A percentile compares a stretch with the other conserved stretches of the same genome.
These are phyloP conservation scores for Mucor mucedo DNA, from an alignment of 371 early-diverging fungal species.

Conservation along the genomic window DNA sequence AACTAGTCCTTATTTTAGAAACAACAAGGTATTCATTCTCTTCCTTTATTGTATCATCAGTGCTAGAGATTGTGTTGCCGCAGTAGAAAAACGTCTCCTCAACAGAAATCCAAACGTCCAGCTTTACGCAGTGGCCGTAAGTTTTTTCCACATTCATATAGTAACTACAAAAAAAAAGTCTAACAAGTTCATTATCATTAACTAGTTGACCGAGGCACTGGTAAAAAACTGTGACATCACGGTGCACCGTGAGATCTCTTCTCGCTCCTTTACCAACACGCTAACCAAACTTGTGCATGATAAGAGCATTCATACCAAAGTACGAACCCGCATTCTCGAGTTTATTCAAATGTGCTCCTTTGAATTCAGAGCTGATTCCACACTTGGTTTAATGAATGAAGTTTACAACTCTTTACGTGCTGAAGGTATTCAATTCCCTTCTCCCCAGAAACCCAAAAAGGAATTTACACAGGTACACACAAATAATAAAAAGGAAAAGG, in stretches of 20 bases:
- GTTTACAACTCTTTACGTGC: slow-evolving; percentile 72
- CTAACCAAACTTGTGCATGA: slow-evolving; percentile 79
- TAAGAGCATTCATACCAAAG: slow-evolving; percentile 76
- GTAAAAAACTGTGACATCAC: slow-evolving; percentile 89
- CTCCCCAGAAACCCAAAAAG: slow-evolving; percentile 82
- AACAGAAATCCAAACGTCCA: slow-evolving; percentile 89
- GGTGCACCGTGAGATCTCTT: slow-evolving; percentile 84
- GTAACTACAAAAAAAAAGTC: neutral
- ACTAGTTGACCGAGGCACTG: slow-evolving; percentile 79
- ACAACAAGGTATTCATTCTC: neutral
- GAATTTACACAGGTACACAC: slow-evolving; percentile 61
- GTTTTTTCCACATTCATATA: neutral
- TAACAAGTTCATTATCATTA: neutral
- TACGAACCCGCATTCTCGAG: slow-evolving; percentile 80
- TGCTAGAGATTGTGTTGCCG: slow-evolving; percentile 74
- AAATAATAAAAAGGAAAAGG: too few relatives aligned
- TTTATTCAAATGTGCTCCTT: slow-evolving; percentile 91
- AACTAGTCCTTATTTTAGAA: too few relatives aligned
- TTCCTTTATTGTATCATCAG: slow-evolving; percentile 29
- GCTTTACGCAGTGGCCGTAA: slow-evolving; percentile 76
- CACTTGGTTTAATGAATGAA: slow-evolving; percentile 87
- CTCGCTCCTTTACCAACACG: slow-evolving; percentile 84
- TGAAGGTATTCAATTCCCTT: slow-evolving; percentile 76
- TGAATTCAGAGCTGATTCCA: slow-evolving; percentile 81
- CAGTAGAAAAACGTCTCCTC: slow-evolving; percentile 74